Base-by-base conservation (phyloP, 441 rosid species). In the Pelargonium cotyledonis region DNA sequence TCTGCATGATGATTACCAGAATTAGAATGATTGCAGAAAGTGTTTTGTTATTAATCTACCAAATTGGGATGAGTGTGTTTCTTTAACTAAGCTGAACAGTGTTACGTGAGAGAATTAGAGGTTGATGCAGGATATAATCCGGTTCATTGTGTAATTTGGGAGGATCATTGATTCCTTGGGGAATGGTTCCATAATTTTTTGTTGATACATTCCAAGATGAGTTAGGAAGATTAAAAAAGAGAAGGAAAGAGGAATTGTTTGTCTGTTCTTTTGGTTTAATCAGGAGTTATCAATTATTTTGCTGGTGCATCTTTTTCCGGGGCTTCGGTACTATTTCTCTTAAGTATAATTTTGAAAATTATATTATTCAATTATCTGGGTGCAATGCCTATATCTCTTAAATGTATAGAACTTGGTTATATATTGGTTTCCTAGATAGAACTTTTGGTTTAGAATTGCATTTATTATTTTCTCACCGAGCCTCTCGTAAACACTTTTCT, bases 391-490 rank as follows among this genome's bases (percentile, higher is more conserved):
- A 35, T 35, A 35, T 35, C 7, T 35, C 40, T 35, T 5, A 35
- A 35, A 35, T 35, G 40, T 35, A 35, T 35, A 4, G 0, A 31
- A 35, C 40, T 5, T 35, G 40, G 40, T 6, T 57, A 57, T 57
- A 5, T 57, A 2, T 29, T 6, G 19, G 16, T 4, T 57, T 57
- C 8, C 26, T n/a, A 18, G 62, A 55, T 8, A 18, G 26, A 57
- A 16, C 10, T 16, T 21, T 55, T 1, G 2, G n/a, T 62, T 46
- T 66, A 35, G 47, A 51, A 57, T 26, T 35, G 55, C 58, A 16
- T 29, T 68, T 66, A 49, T 58, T 31, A 63, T 46, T 19, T 65
- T 68, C 65, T 49, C 35, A 21, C 35, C 23, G 43, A 12, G 8
- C 38, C 21, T 31, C 38, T 73, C 46, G 72, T 14, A 44, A 57